These are phyloP conservation scores for Oryza glaberrima DNA, from an alignment of 176 grass and related monocot genomes.

Conservation along the genomic window DNA sequence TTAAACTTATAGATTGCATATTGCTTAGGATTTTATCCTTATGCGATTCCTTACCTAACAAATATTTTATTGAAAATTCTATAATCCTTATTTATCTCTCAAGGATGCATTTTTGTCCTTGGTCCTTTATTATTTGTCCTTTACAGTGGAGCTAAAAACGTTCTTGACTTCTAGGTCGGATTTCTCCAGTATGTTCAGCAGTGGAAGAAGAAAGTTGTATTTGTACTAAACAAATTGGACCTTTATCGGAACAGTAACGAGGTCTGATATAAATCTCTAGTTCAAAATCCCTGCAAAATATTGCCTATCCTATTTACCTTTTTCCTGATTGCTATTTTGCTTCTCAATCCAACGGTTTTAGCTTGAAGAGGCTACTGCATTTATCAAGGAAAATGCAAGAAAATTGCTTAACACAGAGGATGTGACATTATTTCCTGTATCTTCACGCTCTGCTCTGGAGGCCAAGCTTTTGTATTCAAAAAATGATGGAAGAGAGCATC, in stretches of 20 bases:
- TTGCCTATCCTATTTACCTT: constrained; percentile 16
- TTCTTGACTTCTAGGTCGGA: constrained; percentile 68
- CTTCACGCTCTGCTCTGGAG: constrained; percentile 89
- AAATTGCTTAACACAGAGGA: constrained; percentile 80
- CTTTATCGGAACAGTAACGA: constrained; percentile 79
- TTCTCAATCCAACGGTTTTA: constrained; percentile 51
- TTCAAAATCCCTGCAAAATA: constrained; percentile 44
- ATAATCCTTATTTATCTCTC: constrained; percentile 2
- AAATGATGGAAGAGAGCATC: constrained; percentile 42
- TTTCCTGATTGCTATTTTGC: constrained; percentile 39
- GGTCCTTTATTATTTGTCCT: not conserved
- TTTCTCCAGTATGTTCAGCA: constrained; percentile 93
- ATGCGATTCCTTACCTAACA: not conserved
- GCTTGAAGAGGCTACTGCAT: constrained; percentile 91
- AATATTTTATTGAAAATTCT: constrained; percentile 6
- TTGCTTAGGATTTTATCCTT: constrained; percentile 12
- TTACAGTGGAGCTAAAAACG: constrained; percentile 6
- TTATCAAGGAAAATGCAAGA: constrained; percentile 83
- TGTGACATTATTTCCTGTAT: constrained; percentile 81
- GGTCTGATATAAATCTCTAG: constrained; percentile 55
- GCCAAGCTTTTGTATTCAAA: constrained; percentile 75
- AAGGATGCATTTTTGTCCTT: not conserved
- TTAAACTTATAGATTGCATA: not conserved
- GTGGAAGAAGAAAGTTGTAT: constrained; percentile 99
- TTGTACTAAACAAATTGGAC: constrained; percentile 96